Conservation (phyloP, 768 basidiomycete species). For the Rhodotorula kratochvilovae region DNA sequence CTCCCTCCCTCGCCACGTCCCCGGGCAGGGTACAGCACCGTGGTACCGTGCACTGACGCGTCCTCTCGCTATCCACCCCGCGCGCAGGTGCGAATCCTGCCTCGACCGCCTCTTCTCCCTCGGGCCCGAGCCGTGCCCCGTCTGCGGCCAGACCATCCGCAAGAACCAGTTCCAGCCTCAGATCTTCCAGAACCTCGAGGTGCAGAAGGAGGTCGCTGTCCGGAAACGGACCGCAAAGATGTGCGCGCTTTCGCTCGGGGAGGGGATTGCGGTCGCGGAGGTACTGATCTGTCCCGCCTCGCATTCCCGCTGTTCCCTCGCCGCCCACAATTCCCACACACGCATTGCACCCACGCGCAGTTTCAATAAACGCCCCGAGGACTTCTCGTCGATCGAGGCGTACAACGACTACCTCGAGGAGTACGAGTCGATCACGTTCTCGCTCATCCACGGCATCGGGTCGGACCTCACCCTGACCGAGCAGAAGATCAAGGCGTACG, state of each 20-base stretch:
- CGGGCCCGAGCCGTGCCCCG: slow-evolving; percentile 92
- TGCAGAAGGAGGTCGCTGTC: slow-evolving; percentile 91
- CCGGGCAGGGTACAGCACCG: too few species aligned
- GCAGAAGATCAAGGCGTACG: slow-evolving; percentile 70
- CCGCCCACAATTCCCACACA: too few species aligned
- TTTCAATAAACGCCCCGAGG: slow-evolving; percentile 89
- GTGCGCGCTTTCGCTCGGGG: slow-evolving; percentile 52
- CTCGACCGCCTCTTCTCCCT: slow-evolving; percentile 94
- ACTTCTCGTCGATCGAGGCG: slow-evolving; percentile 69
- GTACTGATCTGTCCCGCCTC: too few species aligned
- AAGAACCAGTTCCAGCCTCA: slow-evolving; percentile 94
- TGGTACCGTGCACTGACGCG: too few species aligned
- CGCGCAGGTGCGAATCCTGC: slow-evolving; percentile 87
- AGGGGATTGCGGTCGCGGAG: not conserved
- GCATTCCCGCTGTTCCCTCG: too few species aligned
- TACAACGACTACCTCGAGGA: slow-evolving; percentile 97
- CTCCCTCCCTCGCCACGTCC: not conserved
- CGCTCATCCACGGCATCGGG: slow-evolving; percentile 34
- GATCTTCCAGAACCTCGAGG: slow-evolving; percentile 84
- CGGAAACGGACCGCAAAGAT: slow-evolving; percentile 82
- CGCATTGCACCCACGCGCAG: slow-evolving; percentile 50
- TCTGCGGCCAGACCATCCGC: slow-evolving; percentile 77
- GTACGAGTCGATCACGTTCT: slow-evolving; percentile 74
- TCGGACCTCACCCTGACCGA: slow-evolving; percentile 50
- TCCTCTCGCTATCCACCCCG: too few species aligned